Percentiles rank a stretch among this genome's conserved stretches.
Evolutionary conservation across 2,329 filamentous ascomycete genomes (phyloP).

Genomic region (Acephala macrosclerotiorum): DNA sequence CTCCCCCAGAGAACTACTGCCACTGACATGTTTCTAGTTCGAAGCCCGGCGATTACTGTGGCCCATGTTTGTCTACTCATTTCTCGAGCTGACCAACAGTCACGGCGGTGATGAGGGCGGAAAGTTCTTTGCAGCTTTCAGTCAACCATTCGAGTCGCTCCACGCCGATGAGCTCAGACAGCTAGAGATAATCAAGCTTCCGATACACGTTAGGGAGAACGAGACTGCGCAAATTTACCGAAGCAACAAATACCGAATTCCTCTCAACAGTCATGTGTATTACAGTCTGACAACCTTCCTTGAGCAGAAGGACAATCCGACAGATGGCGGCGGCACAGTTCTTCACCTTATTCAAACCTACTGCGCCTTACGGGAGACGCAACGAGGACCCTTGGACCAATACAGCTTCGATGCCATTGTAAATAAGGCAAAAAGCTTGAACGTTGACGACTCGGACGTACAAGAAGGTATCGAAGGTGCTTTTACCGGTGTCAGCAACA

Average conservation of each 20-base stretch:
- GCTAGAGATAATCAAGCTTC: slow-evolving; percentile 76
- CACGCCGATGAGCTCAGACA: slow-evolving; percentile 82
- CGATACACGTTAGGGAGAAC: slow-evolving; percentile 81
- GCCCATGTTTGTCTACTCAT: slow-evolving; percentile 95
- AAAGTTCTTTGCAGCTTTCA: slow-evolving; percentile 74
- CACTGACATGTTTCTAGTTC: slow-evolving; percentile 59
- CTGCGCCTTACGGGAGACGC: slow-evolving; percentile 64
- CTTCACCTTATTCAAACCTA: slow-evolving; percentile 72
- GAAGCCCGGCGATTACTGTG: slow-evolving; percentile 89
- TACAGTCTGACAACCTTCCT: slow-evolving; percentile 86
- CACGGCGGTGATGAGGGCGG: slow-evolving; percentile 77
- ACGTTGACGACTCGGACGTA: slow-evolving; percentile 65
- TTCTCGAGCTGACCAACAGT: slow-evolving; percentile 78
- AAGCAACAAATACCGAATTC: slow-evolving; percentile 87
- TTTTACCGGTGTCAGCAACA: slow-evolving; percentile 67
- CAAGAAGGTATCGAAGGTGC: slow-evolving; percentile 69
- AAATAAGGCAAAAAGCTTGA: slow-evolving; percentile 62
- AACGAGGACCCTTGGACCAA: slow-evolving; percentile 68
- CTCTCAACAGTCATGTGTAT: slow-evolving; percentile 85
- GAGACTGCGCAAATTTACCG: slow-evolving; percentile 81
- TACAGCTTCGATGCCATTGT: slow-evolving; percentile 69
- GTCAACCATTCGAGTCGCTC: slow-evolving; percentile 73
- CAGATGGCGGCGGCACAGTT: slow-evolving; percentile 80
- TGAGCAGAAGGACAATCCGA: slow-evolving; percentile 74
- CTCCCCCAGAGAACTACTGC: not conserved